phyloP scores from a whole-genome alignment of 257 asterid genomes.

The Striga asiatica region DNA sequence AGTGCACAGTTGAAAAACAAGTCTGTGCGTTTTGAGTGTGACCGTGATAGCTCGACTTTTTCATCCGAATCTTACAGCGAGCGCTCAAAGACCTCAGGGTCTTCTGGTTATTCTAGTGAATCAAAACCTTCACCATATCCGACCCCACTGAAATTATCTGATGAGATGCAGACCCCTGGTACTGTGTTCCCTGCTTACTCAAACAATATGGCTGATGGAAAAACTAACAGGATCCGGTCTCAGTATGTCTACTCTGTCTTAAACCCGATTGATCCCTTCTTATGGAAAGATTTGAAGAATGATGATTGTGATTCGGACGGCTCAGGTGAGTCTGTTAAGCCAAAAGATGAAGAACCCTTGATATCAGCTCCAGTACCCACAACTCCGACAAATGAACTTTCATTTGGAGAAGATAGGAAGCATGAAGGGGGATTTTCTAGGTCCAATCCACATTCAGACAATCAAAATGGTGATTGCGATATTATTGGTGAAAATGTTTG shows the following conservation, averaged over 20 bases:
- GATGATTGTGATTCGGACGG: constrained; percentile 9
- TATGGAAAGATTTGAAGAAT: constrained; percentile 32
- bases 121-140: constrained; percentile 54
- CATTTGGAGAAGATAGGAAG: constrained; percentile 23
- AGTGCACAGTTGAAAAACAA: constrained; percentile 31
- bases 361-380: constrained; percentile 16
- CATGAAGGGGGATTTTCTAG: constrained; percentile 45
- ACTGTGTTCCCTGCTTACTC: constrained; percentile 61
- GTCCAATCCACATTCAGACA: constrained; percentile 27
- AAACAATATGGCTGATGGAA: constrained; percentile 36
- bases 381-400: constrained; percentile 16
- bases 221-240: constrained; percentile 44
- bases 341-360: constrained; percentile 18
- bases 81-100: constrained; percentile 20
- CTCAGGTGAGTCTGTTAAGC: constrained; percentile 19
- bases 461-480: constrained; percentile 19
- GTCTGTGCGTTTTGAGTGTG: constrained; percentile 58
- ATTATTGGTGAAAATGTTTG: constrained; percentile 15
- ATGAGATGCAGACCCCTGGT: constrained; percentile 94
- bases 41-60: constrained; percentile 23
- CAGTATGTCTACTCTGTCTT: constrained; percentile 48
- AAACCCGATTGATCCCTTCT: constrained; percentile 33
- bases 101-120: constrained; percentile 21
- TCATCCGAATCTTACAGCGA: constrained; percentile 33
- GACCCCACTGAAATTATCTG: constrained; percentile 67